A percentile compares a stretch with the other conserved stretches of the same genome.
Evolutionary conservation across 305 asterid genomes (phyloP).

Genomic region (Fraxinus baroniana): DNA sequence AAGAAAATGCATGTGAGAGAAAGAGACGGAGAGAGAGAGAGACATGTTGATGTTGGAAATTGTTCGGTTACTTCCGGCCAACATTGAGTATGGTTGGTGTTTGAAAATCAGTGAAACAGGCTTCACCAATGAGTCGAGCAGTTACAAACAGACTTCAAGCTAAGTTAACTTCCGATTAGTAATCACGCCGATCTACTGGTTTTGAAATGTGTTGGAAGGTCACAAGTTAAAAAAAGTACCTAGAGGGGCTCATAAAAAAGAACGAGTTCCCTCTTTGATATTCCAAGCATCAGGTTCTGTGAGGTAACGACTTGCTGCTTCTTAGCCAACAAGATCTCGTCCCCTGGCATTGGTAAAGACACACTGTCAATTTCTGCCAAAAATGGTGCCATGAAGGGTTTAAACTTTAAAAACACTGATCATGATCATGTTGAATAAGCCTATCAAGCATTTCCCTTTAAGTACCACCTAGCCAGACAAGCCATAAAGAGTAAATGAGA

Average conservation of each 20-base stretch:
- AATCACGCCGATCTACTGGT: not conserved
- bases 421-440: not conserved
- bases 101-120: not conserved
- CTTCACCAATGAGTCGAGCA: not conserved
- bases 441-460: not conserved
- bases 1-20: not conserved
- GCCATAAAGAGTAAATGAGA: conserved; percentile 15
- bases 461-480: not conserved
- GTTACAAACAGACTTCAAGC: not conserved
- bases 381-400: not conserved
- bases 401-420: not conserved
- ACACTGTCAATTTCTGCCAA: conserved; percentile 7
- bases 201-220: conserved; percentile 18
- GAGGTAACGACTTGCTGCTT: conserved; percentile 49
- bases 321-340: conserved; percentile 60
- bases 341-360: conserved; percentile 44
- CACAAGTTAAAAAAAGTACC: conserved; percentile 3
- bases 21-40: not conserved
- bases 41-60: not conserved
- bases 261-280: conserved; percentile 17
- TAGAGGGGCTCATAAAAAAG: conserved; percentile 16
- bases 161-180: conserved; percentile 14
- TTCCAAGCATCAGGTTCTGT: conserved; percentile 34
- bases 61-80: not conserved
- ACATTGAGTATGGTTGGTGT: not conserved